A percentile compares a stretch with the other conserved stretches of the same genome.
Evolutionary conservation across 495 filamentous ascomycete species (phyloP).

Genomic region (Schizothecium vesticola): DNA sequence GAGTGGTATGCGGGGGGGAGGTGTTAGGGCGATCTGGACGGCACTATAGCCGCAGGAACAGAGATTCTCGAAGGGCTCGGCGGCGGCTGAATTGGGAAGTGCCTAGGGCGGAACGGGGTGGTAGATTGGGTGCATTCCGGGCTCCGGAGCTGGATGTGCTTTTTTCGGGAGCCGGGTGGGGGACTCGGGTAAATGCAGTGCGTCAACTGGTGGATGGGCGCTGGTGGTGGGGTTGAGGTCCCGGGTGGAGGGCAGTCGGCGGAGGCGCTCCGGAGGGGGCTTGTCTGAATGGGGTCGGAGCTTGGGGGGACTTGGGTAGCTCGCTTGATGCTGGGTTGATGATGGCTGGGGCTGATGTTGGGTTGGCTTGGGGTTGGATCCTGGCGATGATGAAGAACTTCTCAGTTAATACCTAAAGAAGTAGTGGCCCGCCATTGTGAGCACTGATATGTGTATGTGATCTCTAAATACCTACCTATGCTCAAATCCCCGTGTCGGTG

Average conservation of each 20-base stretch:
- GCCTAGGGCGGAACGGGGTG: background rate
- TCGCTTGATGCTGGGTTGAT: background rate
- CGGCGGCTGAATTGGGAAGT: background rate
- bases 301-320: background rate
- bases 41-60: background rate
- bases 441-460: too few species aligned
- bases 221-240: background rate
- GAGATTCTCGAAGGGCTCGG: background rate
- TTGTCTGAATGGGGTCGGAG: background rate
- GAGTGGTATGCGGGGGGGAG: background rate
- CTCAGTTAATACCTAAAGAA: too few species aligned
- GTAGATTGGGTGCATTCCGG: background rate
- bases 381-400: too few species aligned
- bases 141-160: background rate
- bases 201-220: background rate
- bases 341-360: background rate
- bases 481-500: too few species aligned
- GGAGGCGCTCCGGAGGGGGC: background rate
- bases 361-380: too few species aligned
- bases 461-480: too few species aligned
- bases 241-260: background rate
- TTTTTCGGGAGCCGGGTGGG: background rate
- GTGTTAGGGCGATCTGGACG: background rate
- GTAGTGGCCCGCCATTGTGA: too few species aligned
- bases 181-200: background rate